Evolutionary conservation across 108 stramenopile genomes (phyloP).

Genomic region (Skeletonema grethae): DNA sequence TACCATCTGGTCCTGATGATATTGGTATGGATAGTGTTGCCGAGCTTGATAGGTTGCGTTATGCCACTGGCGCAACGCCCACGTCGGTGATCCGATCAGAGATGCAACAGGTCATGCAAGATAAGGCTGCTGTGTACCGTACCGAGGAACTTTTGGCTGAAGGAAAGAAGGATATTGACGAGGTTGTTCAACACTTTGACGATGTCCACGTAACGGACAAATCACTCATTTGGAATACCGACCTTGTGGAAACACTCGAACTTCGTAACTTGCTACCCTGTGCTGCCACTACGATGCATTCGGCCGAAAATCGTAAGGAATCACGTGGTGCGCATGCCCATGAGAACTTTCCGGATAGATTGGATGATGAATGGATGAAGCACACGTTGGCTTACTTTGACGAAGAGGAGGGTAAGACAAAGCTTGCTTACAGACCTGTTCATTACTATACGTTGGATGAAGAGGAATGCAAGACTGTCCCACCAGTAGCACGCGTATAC

Average conservation of each 20-base stretch:
- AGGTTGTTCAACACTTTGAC: slow-evolving; percentile 82
- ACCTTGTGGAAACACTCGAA: slow-evolving; percentile 97
- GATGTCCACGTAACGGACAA: slow-evolving; percentile 93
- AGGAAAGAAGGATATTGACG: slow-evolving; percentile 89
- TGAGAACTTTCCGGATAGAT: slow-evolving; percentile 94
- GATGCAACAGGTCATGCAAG: slow-evolving; percentile 98
- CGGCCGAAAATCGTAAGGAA: slow-evolving; percentile 97
- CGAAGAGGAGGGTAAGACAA: slow-evolving; percentile 85
- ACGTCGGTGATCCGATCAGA: slow-evolving; percentile 90
- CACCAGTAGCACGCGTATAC: slow-evolving; percentile 97
- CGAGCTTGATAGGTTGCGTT: slow-evolving; percentile 90
- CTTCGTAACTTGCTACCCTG: slow-evolving; percentile 90
- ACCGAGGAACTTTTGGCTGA: slow-evolving; percentile 85
- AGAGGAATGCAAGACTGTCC: slow-evolving; percentile 89
- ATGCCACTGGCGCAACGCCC: slow-evolving; percentile 74
- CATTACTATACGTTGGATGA: slow-evolving; percentile 96
- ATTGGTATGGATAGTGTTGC: slow-evolving; percentile 89
- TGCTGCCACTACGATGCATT: slow-evolving; percentile 97
- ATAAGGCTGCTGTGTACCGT: slow-evolving; percentile 99
- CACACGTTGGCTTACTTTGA: slow-evolving; percentile 96
- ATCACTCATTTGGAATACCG: slow-evolving; percentile 98
- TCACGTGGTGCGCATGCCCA: slow-evolving; percentile 97
- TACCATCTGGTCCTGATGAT: slow-evolving; percentile 67
- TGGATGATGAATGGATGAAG: slow-evolving; percentile 99
- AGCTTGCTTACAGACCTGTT: slow-evolving; percentile 91